A percentile compares a stretch with the other conserved stretches of the same genome.
Conservation (phyloP, 495 filamentous ascomycete species). For the Umbilicaria muhlenbergii region DNA sequence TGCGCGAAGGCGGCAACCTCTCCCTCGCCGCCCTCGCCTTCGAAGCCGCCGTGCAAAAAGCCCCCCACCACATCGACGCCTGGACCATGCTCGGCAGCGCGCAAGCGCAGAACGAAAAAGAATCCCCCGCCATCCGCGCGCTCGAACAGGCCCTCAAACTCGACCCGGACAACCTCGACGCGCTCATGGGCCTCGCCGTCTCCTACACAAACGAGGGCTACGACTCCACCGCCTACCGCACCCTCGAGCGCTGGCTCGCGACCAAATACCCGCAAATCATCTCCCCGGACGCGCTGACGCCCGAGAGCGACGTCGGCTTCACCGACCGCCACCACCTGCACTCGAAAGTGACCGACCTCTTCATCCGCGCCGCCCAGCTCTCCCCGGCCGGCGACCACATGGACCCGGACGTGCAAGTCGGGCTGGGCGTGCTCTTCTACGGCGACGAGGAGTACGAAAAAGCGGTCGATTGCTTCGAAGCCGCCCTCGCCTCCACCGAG, state of each 20-base stretch:
- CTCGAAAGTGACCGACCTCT: constrained; percentile 74
- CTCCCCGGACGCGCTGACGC: constrained; percentile 46
- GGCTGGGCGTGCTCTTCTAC: constrained; percentile 94
- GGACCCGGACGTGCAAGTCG: constrained; percentile 97
- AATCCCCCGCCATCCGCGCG: constrained; percentile 93
- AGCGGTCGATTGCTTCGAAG: constrained; percentile 93
- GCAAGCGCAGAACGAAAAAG: constrained; percentile 97
- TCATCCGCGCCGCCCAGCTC: constrained; percentile 83
- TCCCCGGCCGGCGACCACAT: constrained; percentile 77
- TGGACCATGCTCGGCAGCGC: constrained; percentile 84
- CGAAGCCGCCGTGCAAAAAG: constrained; percentile 84
- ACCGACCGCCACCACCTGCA: constrained; percentile 84
- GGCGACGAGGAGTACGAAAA: constrained; percentile 95
- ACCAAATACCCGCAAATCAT: constrained; percentile 80
- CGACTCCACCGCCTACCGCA: constrained; percentile 90
- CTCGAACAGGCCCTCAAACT: constrained; percentile 81
- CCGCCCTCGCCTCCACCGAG: constrained; percentile 72
- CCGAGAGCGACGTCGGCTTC: constrained; percentile 66
- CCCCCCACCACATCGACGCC: constrained; percentile 72
- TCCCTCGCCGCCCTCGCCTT: constrained; percentile 93
- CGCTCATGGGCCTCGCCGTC: constrained; percentile 88
- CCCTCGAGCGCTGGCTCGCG: constrained; percentile 88
- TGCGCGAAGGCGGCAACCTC: constrained; percentile 83
- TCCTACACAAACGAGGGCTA: constrained; percentile 99
- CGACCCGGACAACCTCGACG: constrained; percentile 70